Conservation (phyloP, 1,284 basidiomycete species). For the Leccinum ponderosum region DNA sequence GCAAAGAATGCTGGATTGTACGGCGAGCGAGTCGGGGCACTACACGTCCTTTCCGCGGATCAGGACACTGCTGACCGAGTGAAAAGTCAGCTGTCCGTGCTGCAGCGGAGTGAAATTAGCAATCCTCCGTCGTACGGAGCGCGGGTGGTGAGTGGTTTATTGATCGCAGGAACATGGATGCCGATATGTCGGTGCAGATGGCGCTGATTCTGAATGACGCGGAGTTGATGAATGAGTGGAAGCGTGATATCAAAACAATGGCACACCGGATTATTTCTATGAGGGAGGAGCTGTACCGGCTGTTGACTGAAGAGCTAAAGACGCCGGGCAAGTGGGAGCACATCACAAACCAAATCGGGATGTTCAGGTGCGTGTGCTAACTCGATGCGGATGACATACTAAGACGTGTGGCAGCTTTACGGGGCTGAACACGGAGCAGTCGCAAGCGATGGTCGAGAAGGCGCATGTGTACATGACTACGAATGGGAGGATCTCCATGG, state of each 20-base stretch:
- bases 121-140: conserved; percentile 93
- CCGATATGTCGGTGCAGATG: conserved; percentile 47
- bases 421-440: conserved; percentile 70
- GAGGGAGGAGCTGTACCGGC: conserved; percentile 76
- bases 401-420: conserved; percentile 61
- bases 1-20: conserved; percentile 97
- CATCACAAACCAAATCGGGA: conserved; percentile 88
- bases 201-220: conserved; percentile 76
- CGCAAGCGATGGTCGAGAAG: conserved; percentile 71
- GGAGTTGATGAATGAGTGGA: conserved; percentile 83
- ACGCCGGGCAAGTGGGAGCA: conserved; percentile 95
- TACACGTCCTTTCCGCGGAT: conserved; percentile 70
- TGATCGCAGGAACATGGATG: neutral
- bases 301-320: conserved; percentile 82
- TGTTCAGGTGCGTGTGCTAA: conserved; percentile 72
- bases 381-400: neutral
- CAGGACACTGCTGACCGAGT: conserved; percentile 71
- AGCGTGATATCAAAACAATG: conserved; percentile 90
- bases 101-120: conserved; percentile 91
- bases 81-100: conserved; percentile 82
- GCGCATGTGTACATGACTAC: conserved; percentile 88
- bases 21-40: conserved; percentile 85
- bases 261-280: conserved; percentile 89
- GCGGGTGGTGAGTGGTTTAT: conserved; percentile 61
- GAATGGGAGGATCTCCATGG: conserved; percentile 76